Conservation (phyloP, 805 yeast genomes). For the Nadsonia fulvescens region DNA sequence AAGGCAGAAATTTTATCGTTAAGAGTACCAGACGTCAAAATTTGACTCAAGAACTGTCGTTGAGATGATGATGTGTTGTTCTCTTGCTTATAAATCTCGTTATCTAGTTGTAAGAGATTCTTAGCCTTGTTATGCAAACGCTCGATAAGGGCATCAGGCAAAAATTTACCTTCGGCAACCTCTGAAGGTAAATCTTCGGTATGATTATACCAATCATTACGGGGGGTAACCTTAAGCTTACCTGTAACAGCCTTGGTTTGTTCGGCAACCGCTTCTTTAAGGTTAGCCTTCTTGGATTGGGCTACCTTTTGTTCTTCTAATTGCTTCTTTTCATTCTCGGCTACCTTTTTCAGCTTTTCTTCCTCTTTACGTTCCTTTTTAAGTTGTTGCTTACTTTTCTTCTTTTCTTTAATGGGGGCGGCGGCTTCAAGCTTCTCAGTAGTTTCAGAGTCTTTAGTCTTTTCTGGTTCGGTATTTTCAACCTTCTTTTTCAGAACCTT, state of each 20-base stretch:
- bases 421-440: slow-evolving; percentile 19
- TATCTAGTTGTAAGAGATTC: slow-evolving; percentile 48
- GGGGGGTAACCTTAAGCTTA: slow-evolving; percentile 34
- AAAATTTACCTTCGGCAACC: slow-evolving; percentile 11
- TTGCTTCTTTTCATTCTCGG: slow-evolving; percentile 12
- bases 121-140: slow-evolving; percentile 50
- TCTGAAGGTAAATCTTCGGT: slow-evolving; percentile 23
- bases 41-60: slow-evolving; percentile 73
- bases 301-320: slow-evolving; percentile 7
- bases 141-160: slow-evolving; percentile 31
- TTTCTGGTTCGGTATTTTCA: slow-evolving; percentile 19
- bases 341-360: slow-evolving; percentile 12
- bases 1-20: slow-evolving; percentile 90
- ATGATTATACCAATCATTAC: slow-evolving; percentile 63
- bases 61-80: slow-evolving; percentile 63
- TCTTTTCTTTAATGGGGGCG: slow-evolving; percentile 19
- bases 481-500: slow-evolving; percentile 34
- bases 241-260: slow-evolving; percentile 5
- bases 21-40: slow-evolving; percentile 80
- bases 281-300: slow-evolving; percentile 7
- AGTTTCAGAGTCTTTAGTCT: slow-evolving; percentile 21
- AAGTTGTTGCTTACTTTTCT: slow-evolving; percentile 19
- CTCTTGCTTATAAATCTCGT: slow-evolving; percentile 50
- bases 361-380: slow-evolving; percentile 19
- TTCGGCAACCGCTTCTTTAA: slow-evolving; percentile 3